These are phyloP conservation scores for Coemansia sp. DNA, from an alignment of 192 early-diverging fungal species.

Conservation along the genomic window DNA sequence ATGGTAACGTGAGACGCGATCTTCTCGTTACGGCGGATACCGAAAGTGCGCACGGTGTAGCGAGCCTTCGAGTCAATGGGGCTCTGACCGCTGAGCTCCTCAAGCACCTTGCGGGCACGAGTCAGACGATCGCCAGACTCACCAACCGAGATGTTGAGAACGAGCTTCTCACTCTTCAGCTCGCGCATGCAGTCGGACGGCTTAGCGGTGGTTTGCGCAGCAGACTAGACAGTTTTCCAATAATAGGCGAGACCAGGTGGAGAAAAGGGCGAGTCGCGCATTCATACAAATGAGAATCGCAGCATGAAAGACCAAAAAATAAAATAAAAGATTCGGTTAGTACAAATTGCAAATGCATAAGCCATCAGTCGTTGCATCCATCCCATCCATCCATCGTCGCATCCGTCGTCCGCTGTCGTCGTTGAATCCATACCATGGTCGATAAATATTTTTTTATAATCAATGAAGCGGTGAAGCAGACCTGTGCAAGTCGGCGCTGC, in stretches of 20 bases:
- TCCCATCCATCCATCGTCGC: too few relatives aligned
- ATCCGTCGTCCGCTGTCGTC: too few relatives aligned
- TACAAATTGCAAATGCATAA: too few relatives aligned
- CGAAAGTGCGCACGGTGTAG: slow-evolving; percentile 99
- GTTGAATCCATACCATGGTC: too few relatives aligned
- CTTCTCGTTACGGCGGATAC: slow-evolving; percentile 99
- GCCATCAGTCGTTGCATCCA: too few relatives aligned
- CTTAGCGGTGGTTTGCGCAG: slow-evolving; percentile 72
- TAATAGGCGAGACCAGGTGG: neutral
- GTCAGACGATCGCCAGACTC: slow-evolving; percentile 99
- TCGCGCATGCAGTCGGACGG: slow-evolving; percentile 94
- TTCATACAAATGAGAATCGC: neutral
- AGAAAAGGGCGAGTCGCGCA: neutral
- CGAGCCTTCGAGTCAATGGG: slow-evolving; percentile 99
- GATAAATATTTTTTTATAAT: too few relatives aligned
- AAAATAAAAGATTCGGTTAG: neutral
- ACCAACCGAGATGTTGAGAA: slow-evolving; percentile 99
- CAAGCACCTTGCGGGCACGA: slow-evolving; percentile 99
- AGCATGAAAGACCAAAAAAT: too few relatives aligned
- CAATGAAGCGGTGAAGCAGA: too few relatives aligned
- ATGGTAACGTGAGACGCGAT: slow-evolving; percentile 99
- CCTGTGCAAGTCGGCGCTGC: too few relatives aligned
- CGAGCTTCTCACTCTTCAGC: slow-evolving; percentile 99
- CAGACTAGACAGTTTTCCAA: slow-evolving; percentile 30
- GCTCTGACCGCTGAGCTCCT: slow-evolving; percentile 99